phyloP scores from a whole-genome alignment of 805 yeast species.

The Suhomyces pyralidae region DNA sequence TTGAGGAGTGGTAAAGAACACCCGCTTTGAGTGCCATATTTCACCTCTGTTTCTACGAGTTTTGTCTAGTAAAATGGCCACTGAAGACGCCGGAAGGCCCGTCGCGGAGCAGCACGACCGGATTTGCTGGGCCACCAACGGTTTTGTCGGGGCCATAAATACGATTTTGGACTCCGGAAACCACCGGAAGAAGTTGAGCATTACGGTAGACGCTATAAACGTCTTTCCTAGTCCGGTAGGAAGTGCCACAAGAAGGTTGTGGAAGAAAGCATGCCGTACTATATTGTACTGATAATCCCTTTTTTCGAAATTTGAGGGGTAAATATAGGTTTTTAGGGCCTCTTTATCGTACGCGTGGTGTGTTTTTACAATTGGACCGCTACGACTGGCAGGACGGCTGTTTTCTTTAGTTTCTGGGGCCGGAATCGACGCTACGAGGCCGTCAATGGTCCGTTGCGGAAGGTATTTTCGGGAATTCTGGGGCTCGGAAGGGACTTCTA shows the following conservation, averaged over 20 bases:
- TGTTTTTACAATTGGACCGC: slow-evolving; percentile 2
- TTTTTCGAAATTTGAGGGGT: slow-evolving; percentile 80
- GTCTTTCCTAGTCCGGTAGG: slow-evolving; percentile 99
- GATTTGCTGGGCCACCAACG: slow-evolving; percentile 93
- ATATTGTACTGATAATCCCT: slow-evolving; percentile 89
- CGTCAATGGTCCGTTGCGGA: slow-evolving; percentile 2
- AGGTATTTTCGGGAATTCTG: background rate
- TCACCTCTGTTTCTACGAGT: slow-evolving; percentile 57
- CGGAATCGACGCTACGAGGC: background rate
- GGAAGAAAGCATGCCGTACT: slow-evolving; percentile 64
- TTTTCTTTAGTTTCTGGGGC: background rate
- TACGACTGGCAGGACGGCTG: background rate
- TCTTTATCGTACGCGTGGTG: slow-evolving; percentile 8
- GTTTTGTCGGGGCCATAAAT: slow-evolving; percentile 96
- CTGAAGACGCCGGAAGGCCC: slow-evolving; percentile 72
- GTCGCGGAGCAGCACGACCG: slow-evolving; percentile 87
- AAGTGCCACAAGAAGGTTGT: slow-evolving; percentile 80
- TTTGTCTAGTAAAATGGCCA: slow-evolving; percentile 74
- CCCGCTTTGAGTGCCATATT: slow-evolving; percentile 74
- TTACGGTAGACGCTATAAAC: slow-evolving; percentile 89
- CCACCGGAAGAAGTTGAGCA: slow-evolving; percentile 89
- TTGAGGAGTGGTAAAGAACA: slow-evolving; percentile 94
- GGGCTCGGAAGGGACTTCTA: background rate
- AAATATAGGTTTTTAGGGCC: slow-evolving; percentile 48
- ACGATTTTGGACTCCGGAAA: slow-evolving; percentile 73